phyloP scores from a whole-genome alignment of 2,329 filamentous ascomycete species.

The Botrytis galanthina region DNA sequence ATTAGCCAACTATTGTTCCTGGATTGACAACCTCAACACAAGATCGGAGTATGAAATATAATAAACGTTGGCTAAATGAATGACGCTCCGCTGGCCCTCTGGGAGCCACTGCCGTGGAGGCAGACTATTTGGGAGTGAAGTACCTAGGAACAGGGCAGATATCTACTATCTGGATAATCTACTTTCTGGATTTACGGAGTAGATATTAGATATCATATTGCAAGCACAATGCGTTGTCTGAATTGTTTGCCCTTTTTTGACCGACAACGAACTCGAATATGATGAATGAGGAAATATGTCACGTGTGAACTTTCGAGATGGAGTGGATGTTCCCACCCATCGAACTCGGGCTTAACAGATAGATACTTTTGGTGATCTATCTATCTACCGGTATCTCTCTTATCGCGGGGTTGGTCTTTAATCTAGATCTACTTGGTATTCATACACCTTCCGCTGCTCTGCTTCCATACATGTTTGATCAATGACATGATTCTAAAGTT shows the following conservation, averaged over 20 bases:
- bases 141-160: not conserved
- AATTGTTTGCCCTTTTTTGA: not conserved
- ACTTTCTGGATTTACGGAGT: not conserved
- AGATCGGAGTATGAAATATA: not conserved
- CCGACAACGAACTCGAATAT: not conserved
- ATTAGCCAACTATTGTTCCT: too few species aligned
- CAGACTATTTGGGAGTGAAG: not conserved
- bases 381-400: too few species aligned
- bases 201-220: not conserved
- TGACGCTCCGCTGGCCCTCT: not conserved
- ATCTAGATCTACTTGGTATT: too few species aligned
- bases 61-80: not conserved
- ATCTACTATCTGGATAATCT: not conserved
- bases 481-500: too few species aligned
- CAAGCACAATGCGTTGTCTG: not conserved
- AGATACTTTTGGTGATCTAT: not conserved
- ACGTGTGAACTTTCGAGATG: not conserved
- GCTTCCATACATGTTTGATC: too few species aligned
- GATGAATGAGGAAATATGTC: not conserved
- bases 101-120: slow-evolving; percentile 4
- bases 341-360: not conserved
- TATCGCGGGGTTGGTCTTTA: not conserved
- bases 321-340: not conserved
- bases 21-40: not conserved
- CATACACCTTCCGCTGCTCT: too few species aligned